A percentile compares a stretch with the other conserved stretches of the same genome.
Evolutionary conservation across 108 stramenopile genomes (phyloP).

Genomic region (Cyclotella baltica): DNA sequence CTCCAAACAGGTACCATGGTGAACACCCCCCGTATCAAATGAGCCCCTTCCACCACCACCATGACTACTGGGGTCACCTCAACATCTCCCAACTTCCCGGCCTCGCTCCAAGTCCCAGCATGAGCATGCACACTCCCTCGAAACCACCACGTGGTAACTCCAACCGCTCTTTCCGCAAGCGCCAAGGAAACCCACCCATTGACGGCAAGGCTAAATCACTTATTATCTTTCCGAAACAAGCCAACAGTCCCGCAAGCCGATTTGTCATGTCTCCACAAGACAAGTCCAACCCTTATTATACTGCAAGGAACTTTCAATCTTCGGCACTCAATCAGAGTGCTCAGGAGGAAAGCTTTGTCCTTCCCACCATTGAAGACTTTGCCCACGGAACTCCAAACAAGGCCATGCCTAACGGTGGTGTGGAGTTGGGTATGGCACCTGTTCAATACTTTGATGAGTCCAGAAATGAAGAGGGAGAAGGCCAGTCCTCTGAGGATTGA

Average conservation of each 20-base stretch:
- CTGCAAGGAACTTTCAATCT: conserved; percentile 12
- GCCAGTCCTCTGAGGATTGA: conserved; percentile 8
- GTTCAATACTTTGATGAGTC: conserved; percentile 27
- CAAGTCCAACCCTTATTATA: conserved; percentile 40
- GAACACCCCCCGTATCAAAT: conserved; percentile 28
- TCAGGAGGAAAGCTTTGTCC: conserved; percentile 54
- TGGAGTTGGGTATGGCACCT: conserved; percentile 29
- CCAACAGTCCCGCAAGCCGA: conserved; percentile 49
- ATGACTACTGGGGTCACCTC: conserved; percentile 46
- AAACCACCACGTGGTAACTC: conserved; percentile 39
- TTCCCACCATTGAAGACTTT: conserved; percentile 52
- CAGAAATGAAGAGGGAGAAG: not conserved
- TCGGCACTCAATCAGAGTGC: conserved; percentile 44
- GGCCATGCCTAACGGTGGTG: conserved; percentile 1
- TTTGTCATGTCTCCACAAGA: conserved; percentile 57
- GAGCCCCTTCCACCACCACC: conserved; percentile 25
- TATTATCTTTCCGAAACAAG: conserved; percentile 50
- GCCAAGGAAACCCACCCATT: conserved; percentile 22
- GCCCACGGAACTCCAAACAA: conserved; percentile 33
- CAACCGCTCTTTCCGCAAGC: conserved; percentile 32
- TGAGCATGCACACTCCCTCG: conserved; percentile 44
- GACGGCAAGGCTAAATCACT: conserved; percentile 52
- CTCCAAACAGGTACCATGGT: conserved; percentile 32
- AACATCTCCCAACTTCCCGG: conserved; percentile 57
- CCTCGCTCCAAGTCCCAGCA: conserved; percentile 41